These are phyloP conservation scores for Cercospora sesami DNA, from an alignment of 2,329 filamentous ascomycete genomes.

Conservation along the genomic window DNA sequence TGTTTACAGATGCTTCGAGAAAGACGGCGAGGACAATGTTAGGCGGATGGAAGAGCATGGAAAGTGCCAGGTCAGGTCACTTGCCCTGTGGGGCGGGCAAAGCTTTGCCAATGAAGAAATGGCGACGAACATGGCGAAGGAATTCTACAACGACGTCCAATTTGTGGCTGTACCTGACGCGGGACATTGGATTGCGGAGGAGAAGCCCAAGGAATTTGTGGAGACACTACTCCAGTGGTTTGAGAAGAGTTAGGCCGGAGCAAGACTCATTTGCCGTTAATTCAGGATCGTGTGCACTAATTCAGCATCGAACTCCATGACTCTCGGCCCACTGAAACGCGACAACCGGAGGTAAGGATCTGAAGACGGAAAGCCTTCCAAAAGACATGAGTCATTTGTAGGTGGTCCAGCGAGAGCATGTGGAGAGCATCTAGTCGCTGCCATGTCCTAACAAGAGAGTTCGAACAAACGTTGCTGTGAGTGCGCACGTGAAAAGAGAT, in stretches of 20 bases:
- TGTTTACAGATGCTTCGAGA: constrained; percentile 40
- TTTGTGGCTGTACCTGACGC: constrained; percentile 32
- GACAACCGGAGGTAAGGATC: background rate
- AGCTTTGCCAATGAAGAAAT: constrained; percentile 37
- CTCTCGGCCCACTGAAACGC: background rate
- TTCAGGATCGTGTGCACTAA: background rate
- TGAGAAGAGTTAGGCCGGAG: constrained; percentile 18
- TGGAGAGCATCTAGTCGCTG: background rate
- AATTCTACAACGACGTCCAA: constrained; percentile 38
- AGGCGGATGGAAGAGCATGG: constrained; percentile 19
- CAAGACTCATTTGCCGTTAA: background rate
- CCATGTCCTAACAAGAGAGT: background rate
- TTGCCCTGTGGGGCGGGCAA: constrained; percentile 38
- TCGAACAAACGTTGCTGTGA: background rate
- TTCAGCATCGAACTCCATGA: background rate
- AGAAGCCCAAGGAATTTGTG: constrained; percentile 44
- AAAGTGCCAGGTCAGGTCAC: constrained; percentile 33
- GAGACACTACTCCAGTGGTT: constrained; percentile 37
- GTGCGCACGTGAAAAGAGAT: background rate
- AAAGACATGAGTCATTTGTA: too few relatives aligned
- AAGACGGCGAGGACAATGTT: constrained; percentile 33
- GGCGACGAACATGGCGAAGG: constrained; percentile 28
- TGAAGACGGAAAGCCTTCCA: background rate
- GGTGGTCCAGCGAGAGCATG: background rate
- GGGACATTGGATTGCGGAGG: constrained; percentile 44